Base-by-base conservation (phyloP, 2,329 filamentous ascomycete genomes). In the Diaporthe velutina region DNA sequence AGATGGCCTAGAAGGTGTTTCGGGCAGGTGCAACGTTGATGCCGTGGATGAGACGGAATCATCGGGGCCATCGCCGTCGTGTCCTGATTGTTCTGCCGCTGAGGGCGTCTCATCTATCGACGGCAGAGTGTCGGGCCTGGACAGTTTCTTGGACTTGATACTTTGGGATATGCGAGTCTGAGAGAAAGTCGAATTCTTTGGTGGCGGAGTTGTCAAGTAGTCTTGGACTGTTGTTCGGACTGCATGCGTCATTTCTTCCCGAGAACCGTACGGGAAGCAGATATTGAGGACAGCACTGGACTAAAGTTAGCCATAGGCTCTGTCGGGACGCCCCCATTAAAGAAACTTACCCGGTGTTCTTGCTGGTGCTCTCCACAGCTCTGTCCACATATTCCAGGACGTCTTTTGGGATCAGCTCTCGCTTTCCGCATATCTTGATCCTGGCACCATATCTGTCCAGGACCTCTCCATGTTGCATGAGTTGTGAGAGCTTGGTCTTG, bases 181-280 rank as follows among this genome's bases (percentile, higher is more conserved):
- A 9, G 95, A 98, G 83, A 98, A 98, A 0, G 94, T 91, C 0
- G 93, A 92, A 80, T 90, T 89, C 78, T 88, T 89, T 45, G 90
- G 89, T 19, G 88, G 88, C 25, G 94, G 87, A 7, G 95, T 94
- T 70, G 90, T 92, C 75, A 94, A 94, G 83, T 95, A 98, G 75
- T 98, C 94, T 74, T 94, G 88, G 12, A 99, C 96, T 0, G 96
- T 98, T 55, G 93, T 91, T 77, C 94, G 93, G 78, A 99, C 94
- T 8, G 96, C 95, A 4, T 94, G 92, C 0, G 96, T 97, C 78
- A 99, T 98, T 82, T 99, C 97, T 80, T 98, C 95, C 77, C 97
- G 91, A 6, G 96, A 98, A 0, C 97, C 98, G 81, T 99, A 99
- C 0, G 97, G 97, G 80, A 98, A 98, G 86, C 97, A 99, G 77